Evolutionary conservation across 164 flowering plant genomes (phyloP).

Genomic region (Santalum album): DNA sequence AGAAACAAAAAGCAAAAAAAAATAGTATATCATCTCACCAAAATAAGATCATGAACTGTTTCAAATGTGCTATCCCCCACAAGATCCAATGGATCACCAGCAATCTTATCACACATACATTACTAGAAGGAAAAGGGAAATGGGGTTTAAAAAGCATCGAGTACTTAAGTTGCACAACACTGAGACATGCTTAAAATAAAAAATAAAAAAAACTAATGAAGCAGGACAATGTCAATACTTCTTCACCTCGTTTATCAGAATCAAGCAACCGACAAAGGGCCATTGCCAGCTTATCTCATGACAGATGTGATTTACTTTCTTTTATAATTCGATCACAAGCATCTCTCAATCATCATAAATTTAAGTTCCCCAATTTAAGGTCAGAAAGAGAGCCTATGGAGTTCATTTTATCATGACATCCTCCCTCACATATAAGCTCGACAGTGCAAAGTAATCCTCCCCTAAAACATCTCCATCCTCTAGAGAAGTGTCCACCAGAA

Average conservation of each 20-base stretch:
- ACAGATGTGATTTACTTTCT: conserved; percentile 65
- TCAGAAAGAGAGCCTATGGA: conserved; percentile 12
- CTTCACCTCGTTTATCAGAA: conserved; percentile 90
- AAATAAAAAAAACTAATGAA: too few relatives aligned
- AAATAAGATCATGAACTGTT: conserved; percentile 77
- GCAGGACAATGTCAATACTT: conserved; percentile 51
- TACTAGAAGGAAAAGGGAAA: not conserved
- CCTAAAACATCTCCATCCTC: conserved; percentile 37
- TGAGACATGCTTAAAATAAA: too few relatives aligned
- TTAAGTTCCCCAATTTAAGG: conserved; percentile 29
- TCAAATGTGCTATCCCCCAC: conserved; percentile 89
- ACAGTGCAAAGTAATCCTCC: conserved; percentile 27
- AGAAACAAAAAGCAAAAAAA: conserved; percentile 1
- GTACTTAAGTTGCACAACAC: not conserved
- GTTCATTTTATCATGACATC: conserved; percentile 16
- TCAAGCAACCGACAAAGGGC: conserved; percentile 87
- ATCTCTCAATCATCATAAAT: conserved; percentile 80
- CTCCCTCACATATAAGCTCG: conserved; percentile 25
- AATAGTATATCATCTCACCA: conserved; percentile 33
- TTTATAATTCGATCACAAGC: conserved; percentile 63
- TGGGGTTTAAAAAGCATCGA: not conserved
- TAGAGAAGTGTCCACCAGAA: conserved; percentile 54
- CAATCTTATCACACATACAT: too few relatives aligned
- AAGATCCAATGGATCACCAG: conserved; percentile 90
- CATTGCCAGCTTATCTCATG: conserved; percentile 91